Evolutionary conservation across 2,329 filamentous ascomycete genomes (phyloP).

Genomic region (Phyllosticta ampelicida): DNA sequence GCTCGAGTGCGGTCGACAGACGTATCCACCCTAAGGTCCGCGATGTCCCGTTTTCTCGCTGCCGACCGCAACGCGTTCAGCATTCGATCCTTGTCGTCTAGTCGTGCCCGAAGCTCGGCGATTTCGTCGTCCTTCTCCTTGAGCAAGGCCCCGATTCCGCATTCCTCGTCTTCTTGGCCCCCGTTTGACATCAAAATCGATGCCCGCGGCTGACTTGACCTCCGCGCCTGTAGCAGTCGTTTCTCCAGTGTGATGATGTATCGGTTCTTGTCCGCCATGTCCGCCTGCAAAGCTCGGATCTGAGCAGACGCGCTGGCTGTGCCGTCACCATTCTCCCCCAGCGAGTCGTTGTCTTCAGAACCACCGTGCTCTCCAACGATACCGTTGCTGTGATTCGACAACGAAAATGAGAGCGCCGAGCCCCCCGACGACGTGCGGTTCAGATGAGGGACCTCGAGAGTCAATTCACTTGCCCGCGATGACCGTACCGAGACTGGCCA

Average conservation of each 20-base stretch:
- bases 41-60: slow-evolving; percentile 73
- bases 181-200: slow-evolving; percentile 62
- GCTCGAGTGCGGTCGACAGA: slow-evolving; percentile 16
- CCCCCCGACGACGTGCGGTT: slow-evolving; percentile 14
- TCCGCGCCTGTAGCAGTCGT: slow-evolving; percentile 75
- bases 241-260: slow-evolving; percentile 94
- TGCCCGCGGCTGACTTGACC: slow-evolving; percentile 79
- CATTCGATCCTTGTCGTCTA: slow-evolving; percentile 96
- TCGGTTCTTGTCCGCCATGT: slow-evolving; percentile 90
- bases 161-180: slow-evolving; percentile 60
- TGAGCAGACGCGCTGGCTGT: slow-evolving; percentile 74
- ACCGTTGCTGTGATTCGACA: slow-evolving; percentile 14
- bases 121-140: slow-evolving; percentile 92
- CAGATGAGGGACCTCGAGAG: slow-evolving; percentile 28
- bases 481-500: slow-evolving; percentile 40
- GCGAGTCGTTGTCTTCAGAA: slow-evolving; percentile 37
- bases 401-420: slow-evolving; percentile 18
- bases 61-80: slow-evolving; percentile 74
- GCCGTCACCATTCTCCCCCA: slow-evolving; percentile 78
- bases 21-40: slow-evolving; percentile 43
- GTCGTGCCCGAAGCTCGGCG: slow-evolving; percentile 70
- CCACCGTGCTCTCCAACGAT: slow-evolving; percentile 18
- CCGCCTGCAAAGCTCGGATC: slow-evolving; percentile 84
- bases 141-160: slow-evolving; percentile 59
- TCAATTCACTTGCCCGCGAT: slow-evolving; percentile 26